A percentile compares a stretch with the other conserved stretches of the same genome.
phyloP scores from a whole-genome alignment of 2,329 filamentous ascomycete species.

The Apiospora rasikravindrae region DNA sequence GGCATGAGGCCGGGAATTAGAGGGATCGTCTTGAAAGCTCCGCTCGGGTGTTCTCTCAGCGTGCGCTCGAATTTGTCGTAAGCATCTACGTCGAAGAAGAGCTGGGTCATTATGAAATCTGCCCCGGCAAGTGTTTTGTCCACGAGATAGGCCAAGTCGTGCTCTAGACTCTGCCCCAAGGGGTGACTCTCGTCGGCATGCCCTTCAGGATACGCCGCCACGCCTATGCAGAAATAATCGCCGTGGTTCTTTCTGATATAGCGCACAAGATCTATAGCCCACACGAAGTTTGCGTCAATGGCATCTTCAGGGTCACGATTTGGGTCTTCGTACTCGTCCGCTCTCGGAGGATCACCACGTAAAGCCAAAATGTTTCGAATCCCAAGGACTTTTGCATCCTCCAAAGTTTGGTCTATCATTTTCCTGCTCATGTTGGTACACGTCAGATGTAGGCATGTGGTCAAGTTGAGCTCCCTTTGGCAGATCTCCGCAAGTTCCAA shows the following conservation, averaged over 20 bases:
- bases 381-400: slow-evolving; percentile 87
- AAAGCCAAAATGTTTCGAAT: slow-evolving; percentile 94
- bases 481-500: slow-evolving; percentile 94
- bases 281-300: slow-evolving; percentile 79
- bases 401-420: slow-evolving; percentile 85
- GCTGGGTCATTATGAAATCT: slow-evolving; percentile 98
- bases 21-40: slow-evolving; percentile 81
- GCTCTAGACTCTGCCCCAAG: slow-evolving; percentile 68
- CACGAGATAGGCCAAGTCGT: slow-evolving; percentile 85
- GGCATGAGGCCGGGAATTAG: slow-evolving; percentile 98
- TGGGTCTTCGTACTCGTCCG: slow-evolving; percentile 81
- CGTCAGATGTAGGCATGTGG: slow-evolving; percentile 93
- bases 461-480: slow-evolving; percentile 88
- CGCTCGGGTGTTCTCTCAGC: slow-evolving; percentile 80
- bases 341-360: slow-evolving; percentile 87
- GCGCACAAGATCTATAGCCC: slow-evolving; percentile 85
- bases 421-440: slow-evolving; percentile 96
- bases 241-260: slow-evolving; percentile 88
- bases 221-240: slow-evolving; percentile 95
- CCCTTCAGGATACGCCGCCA: slow-evolving; percentile 93
- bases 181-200: slow-evolving; percentile 92
- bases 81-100: slow-evolving; percentile 89
- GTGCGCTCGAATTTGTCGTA: slow-evolving; percentile 81
- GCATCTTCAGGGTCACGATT: slow-evolving; percentile 61
- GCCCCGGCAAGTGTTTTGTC: slow-evolving; percentile 92